Conservation (phyloP, 768 basidiomycete species). For the Boletus reticuloceps region DNA sequence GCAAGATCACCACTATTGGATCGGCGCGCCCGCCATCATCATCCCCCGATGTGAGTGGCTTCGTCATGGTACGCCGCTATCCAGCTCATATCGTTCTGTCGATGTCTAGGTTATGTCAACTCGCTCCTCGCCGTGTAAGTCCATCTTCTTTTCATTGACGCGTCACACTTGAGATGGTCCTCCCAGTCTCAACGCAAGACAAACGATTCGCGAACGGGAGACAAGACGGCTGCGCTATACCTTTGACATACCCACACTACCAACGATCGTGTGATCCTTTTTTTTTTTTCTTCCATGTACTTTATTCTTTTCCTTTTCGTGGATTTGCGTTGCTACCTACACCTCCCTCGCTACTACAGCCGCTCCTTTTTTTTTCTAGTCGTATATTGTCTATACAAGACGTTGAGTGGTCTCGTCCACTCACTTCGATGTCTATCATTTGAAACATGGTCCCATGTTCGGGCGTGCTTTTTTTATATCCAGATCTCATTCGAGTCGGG, state of each 20-base stretch:
- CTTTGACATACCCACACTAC: slow-evolving; percentile 6
- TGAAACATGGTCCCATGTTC: too few species aligned
- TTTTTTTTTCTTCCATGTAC: not conserved
- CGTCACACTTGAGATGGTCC: too few species aligned
- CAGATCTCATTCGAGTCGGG: too few species aligned
- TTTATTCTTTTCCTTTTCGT: not conserved
- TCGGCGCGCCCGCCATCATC: slow-evolving; percentile 4
- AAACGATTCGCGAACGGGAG: slow-evolving; percentile 9
- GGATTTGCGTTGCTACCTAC: too few species aligned
- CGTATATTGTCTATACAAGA: too few species aligned
- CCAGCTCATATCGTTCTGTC: not conserved
- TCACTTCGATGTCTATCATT: too few species aligned
- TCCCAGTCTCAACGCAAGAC: slow-evolving; percentile 8
- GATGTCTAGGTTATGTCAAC: slow-evolving; percentile 11
- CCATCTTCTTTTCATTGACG: too few species aligned
- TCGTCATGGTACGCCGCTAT: not conserved
- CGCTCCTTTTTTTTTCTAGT: too few species aligned
- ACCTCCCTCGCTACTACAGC: too few species aligned
- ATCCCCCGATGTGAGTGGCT: slow-evolving; percentile 10
- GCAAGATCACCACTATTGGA: slow-evolving; percentile 9
- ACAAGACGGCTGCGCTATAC: not conserved
- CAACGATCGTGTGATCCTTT: not conserved
- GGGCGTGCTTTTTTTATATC: too few species aligned
- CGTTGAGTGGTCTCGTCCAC: too few species aligned
- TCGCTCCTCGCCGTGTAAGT: slow-evolving; percentile 13